Base-by-base conservation (phyloP, 441 rosid species). In the Flueggea neowawraea region DNA sequence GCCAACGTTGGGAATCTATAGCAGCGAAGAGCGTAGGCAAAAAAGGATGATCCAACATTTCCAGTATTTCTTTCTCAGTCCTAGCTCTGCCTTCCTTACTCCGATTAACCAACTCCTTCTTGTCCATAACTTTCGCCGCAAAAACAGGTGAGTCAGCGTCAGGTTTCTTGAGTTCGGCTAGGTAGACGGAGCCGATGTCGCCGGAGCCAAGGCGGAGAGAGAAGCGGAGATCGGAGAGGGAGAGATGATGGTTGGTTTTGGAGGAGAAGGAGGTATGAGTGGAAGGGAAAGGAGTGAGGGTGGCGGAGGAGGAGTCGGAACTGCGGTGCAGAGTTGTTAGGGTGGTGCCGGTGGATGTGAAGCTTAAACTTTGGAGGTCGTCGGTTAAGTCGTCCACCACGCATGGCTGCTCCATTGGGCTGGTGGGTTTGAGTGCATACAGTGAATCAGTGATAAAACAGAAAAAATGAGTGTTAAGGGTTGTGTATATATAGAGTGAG, bases 51-150 rank as follows among this genome's bases (percentile, higher is more conserved):
- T 93, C 98, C 39, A 93, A 65, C 74, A 73, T 73, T 63, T 88
- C 91, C 45, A 93, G 78, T 55, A 90, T 93, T 68, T 90, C 97
- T 74, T 67, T 79, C 89, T 94, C 98, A 6, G 88, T 87, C 79
- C 57, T 84, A 2, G 97, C 96, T 70, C 96, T 75, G 12, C 96
- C 90, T 78, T 90, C 95, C 70, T 94, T 94, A 60, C 78, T 88
- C 55, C 96, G 65, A 52, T 82, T 79, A 52, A 74, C 87, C 17
- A 94, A 83, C 73, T 94, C 98, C 57, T 81, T 82, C 75, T 87
- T 90, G 63, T 90, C 96, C 98, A 94, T 89, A 14, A 94, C 95
- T 45, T 94, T 94, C 16, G 95, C 96, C 0, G 96, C 96, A 36
- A 88, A 77, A 28, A 76, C 11, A 16, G 56, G 62, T 7, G 36